Evolutionary conservation across 192 early-diverging fungal genomes (phyloP), one percentile per base, ranked within the genome.

Genomic region (Borealophlyctis nickersoniae): DNA sequence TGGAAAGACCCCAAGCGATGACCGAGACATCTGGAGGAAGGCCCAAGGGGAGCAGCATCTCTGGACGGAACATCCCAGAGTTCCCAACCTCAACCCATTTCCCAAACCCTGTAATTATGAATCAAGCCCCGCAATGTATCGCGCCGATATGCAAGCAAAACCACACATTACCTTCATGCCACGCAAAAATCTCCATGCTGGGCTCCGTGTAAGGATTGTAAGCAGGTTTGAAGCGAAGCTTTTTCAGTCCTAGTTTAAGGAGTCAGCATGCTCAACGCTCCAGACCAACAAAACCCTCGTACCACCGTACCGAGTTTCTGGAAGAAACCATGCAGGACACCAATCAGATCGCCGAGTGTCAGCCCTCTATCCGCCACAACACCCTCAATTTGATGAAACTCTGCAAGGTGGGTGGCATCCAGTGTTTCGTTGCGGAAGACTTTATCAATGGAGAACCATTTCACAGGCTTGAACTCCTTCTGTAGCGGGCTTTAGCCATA

Each of bases 131-230:
- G n/a, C n/a, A n/a, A n/a, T n/a, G n/a, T n/a, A n/a, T n/a, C n/a
- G n/a, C n/a, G n/a, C n/a, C n/a, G n/a, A n/a, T n/a, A n/a, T n/a
- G n/a, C n/a, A n/a, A n/a, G n/a, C n/a, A n/a, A n/a, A n/a, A n/a
- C n/a, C n/a, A n/a, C n/a, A 45, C 19, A 7, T 13, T 45, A 67
- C 75, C 85, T 45, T 87, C 85, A 72, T 98, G 95, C 83, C 90
- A 99, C 48, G 94, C 89, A 78, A 99, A 99, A 67, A 99, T 98
- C 73, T 99, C 97, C 93, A 99, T 92, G 65, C 88, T 91, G 34
- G 97, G 97, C 75, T 99, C 97, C 45, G 97, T 99, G 85, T 99
- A 99, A 52, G 97, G 97, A 77, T 99, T 99, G 81, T 95, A 99
- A 2, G 97, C 92, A 54, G 97, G 97, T 87, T 99, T 99, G 89